Conservation (phyloP, 176 grass and related monocot species). For the Ampelocalamus luodianensis region DNA sequence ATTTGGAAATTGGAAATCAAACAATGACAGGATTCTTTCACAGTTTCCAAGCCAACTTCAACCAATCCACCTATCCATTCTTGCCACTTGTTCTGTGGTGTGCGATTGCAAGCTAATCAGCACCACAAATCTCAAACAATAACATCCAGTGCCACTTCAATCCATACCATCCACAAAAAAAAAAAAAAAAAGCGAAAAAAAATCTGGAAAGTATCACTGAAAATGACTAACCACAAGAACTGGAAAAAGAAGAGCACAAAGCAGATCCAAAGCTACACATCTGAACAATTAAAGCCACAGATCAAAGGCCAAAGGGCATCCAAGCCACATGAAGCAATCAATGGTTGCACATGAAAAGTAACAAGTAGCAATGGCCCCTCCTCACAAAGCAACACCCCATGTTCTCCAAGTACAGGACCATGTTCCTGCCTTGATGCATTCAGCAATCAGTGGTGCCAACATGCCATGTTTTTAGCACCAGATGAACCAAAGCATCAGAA, state of each 20-base stretch:
- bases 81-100: not conserved
- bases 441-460: slow-evolving; percentile 26
- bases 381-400: slow-evolving; percentile 43
- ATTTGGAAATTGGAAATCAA: not conserved
- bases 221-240: slow-evolving; percentile 28
- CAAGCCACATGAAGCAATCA: slow-evolving; percentile 49
- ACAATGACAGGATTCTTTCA: not conserved
- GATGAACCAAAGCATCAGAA: slow-evolving; percentile 22
- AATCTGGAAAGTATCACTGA: not conserved
- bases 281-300: slow-evolving; percentile 28
- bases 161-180: not conserved
- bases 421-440: slow-evolving; percentile 46
- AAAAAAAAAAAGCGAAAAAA: not conserved
- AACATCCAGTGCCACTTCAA: not conserved
- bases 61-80: slow-evolving; percentile 7
- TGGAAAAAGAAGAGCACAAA: not conserved
- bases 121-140: not conserved
- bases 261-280: slow-evolving; percentile 27
- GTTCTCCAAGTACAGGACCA: slow-evolving; percentile 44
- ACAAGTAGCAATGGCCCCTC: slow-evolving; percentile 12
- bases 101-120: not conserved
- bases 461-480: slow-evolving; percentile 34
- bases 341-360: slow-evolving; percentile 45
- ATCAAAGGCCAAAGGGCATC: slow-evolving; percentile 4
- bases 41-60: not conserved